Conservation (phyloP, 495 filamentous ascomycete genomes). For the Neurospora sp. region DNA sequence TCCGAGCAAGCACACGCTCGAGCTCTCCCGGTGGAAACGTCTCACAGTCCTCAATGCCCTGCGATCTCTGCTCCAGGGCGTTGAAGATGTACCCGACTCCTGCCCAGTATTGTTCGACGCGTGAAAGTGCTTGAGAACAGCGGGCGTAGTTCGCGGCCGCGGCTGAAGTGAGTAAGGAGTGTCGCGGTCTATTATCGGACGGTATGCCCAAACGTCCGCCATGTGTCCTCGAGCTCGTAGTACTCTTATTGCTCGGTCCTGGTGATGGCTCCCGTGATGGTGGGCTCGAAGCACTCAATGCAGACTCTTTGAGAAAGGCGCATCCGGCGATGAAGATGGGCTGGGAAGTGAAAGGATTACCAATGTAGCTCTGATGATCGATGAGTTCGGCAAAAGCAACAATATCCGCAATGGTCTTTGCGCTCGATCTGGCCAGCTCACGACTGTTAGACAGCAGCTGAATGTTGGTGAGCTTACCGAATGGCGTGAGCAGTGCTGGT, state of each 20-base stretch:
- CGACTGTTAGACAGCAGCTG: slow-evolving; percentile 66
- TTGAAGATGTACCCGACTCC: slow-evolving; percentile 80
- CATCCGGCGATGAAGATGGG: slow-evolving; percentile 85
- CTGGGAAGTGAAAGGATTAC: slow-evolving; percentile 81
- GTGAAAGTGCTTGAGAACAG: slow-evolving; percentile 70
- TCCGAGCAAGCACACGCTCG: slow-evolving; percentile 66
- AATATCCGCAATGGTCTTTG: slow-evolving; percentile 82
- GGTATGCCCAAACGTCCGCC: slow-evolving; percentile 1
- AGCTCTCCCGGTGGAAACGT: slow-evolving; percentile 71
- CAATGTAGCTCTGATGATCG: slow-evolving; percentile 69
- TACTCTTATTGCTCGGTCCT: slow-evolving; percentile 17
- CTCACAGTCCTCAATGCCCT: slow-evolving; percentile 72
- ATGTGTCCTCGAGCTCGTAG: not conserved
- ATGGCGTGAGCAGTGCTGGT: slow-evolving; percentile 67
- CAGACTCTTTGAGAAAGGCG: slow-evolving; percentile 74
- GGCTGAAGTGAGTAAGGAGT: slow-evolving; percentile 61
- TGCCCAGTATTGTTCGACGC: slow-evolving; percentile 70
- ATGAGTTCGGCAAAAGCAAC: slow-evolving; percentile 68
- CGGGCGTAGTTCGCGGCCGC: slow-evolving; percentile 72
- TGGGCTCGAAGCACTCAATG: slow-evolving; percentile 46
- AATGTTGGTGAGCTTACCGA: slow-evolving; percentile 51
- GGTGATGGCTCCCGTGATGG: slow-evolving; percentile 44
- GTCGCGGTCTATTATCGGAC: slow-evolving; percentile 48
- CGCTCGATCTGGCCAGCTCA: slow-evolving; percentile 76
- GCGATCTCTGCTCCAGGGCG: slow-evolving; percentile 76